Percentiles rank a stretch among this genome's conserved stretches.
Conservation (phyloP, 345 rosid genomes). For the Erysimum cheiranthoides region DNA sequence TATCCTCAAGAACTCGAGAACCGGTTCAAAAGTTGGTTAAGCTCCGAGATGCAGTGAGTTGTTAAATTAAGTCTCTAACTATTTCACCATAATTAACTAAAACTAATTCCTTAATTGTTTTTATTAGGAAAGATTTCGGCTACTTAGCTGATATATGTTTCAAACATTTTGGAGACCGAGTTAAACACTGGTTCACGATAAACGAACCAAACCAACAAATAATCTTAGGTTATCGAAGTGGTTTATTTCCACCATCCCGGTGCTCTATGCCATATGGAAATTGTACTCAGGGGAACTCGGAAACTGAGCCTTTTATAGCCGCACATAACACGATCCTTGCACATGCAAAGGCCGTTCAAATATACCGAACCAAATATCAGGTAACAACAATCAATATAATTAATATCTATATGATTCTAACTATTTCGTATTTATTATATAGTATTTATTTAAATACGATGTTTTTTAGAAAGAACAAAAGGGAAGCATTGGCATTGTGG, state of each 20-base stretch:
- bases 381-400: slow-evolving; percentile 40
- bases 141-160: slow-evolving; percentile 67
- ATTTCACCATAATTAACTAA: not conserved
- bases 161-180: slow-evolving; percentile 64
- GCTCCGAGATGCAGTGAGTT: slow-evolving; percentile 61
- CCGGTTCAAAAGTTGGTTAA: slow-evolving; percentile 81
- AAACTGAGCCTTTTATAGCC: slow-evolving; percentile 60
- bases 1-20: slow-evolving; percentile 77
- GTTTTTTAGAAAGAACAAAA: slow-evolving; percentile 55
- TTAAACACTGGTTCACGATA: slow-evolving; percentile 64
- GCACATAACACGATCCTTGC: slow-evolving; percentile 66
- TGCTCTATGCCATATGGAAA: slow-evolving; percentile 60
- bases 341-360: slow-evolving; percentile 59
- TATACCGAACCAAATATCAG: slow-evolving; percentile 68
- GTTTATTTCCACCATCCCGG: slow-evolving; percentile 53
- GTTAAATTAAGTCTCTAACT: not conserved
- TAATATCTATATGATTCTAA: not conserved
- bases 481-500: slow-evolving; percentile 69
- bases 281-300: slow-evolving; percentile 58
- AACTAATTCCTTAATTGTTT: not conserved
- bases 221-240: slow-evolving; percentile 44
- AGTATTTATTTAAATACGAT: too few relatives aligned
- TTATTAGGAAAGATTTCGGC: slow-evolving; percentile 57
- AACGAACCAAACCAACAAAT: slow-evolving; percentile 62
- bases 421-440: not conserved